Percentiles rank a stretch among this genome's conserved stretches.
These are phyloP conservation scores for Mycosphaerelloides madeirae DNA, from an alignment of 2,329 filamentous ascomycete species.

Conservation along the genomic window DNA sequence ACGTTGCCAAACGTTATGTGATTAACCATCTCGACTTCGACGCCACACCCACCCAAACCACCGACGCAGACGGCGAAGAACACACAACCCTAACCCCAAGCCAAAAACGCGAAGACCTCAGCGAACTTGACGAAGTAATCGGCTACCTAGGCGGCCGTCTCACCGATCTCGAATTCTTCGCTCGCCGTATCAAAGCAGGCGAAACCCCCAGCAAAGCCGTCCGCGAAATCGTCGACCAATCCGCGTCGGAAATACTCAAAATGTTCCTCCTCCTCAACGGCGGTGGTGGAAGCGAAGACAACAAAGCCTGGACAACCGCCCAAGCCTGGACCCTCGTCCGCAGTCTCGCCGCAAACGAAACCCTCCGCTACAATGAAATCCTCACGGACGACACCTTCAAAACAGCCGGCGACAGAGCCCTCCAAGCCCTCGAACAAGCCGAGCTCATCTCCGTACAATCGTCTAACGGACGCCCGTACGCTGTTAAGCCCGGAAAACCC, in stretches of 20 bases:
- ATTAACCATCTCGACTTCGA: slow-evolving; percentile 67
- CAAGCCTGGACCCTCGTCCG: slow-evolving; percentile 91
- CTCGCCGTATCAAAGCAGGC: slow-evolving; percentile 81
- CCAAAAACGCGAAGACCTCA: slow-evolving; percentile 52
- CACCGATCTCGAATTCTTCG: slow-evolving; percentile 92
- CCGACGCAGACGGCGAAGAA: slow-evolving; percentile 36
- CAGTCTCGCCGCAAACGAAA: slow-evolving; percentile 62
- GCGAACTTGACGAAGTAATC: slow-evolving; percentile 76
- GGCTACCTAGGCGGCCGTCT: slow-evolving; percentile 79
- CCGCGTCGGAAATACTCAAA: slow-evolving; percentile 84
- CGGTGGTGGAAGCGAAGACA: slow-evolving; percentile 47
- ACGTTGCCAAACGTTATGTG: slow-evolving; percentile 87
- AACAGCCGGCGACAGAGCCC: slow-evolving; percentile 64
- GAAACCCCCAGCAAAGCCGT: slow-evolving; percentile 78
- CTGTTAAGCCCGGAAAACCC: slow-evolving; percentile 75
- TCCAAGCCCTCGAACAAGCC: slow-evolving; percentile 75
- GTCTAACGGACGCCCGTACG: slow-evolving; percentile 69
- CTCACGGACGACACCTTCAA: slow-evolving; percentile 73
- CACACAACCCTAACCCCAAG: slow-evolving; percentile 43
- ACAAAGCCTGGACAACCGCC: slow-evolving; percentile 68
- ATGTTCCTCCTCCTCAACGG: slow-evolving; percentile 67
- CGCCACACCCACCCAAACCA: slow-evolving; percentile 25
- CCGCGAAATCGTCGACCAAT: slow-evolving; percentile 81
- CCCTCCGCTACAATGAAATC: slow-evolving; percentile 78
- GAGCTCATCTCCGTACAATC: slow-evolving; percentile 78